Percentiles rank a stretch among this genome's conserved stretches.
Conservation (phyloP, 768 basidiomycete species). For the Kwoniella europaea region DNA sequence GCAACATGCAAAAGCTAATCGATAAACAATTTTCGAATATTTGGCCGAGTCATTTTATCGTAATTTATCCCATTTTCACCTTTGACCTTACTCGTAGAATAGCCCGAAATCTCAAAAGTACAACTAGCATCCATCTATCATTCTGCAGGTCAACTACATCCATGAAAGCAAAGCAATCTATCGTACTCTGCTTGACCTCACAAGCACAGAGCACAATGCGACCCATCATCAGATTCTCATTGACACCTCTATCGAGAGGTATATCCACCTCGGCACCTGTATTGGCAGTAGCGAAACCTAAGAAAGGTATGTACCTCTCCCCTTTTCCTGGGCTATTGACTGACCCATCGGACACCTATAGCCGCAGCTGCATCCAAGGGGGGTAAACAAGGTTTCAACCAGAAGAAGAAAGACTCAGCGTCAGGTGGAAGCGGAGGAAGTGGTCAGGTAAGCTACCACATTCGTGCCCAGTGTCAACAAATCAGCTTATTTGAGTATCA, state of each 20-base stretch:
- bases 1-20: slow-evolving; percentile 3
- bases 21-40: slow-evolving; percentile 20
- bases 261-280: slow-evolving; percentile 31
- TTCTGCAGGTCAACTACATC: too few relatives aligned
- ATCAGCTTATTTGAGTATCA: not conserved
- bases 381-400: slow-evolving; percentile 24
- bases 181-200: not conserved
- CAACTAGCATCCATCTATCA: too few relatives aligned
- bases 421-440: slow-evolving; percentile 25
- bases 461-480: not conserved
- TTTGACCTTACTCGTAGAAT: not conserved
- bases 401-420: slow-evolving; percentile 23
- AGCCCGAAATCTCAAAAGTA: slow-evolving; percentile 2
- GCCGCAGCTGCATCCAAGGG: slow-evolving; percentile 9
- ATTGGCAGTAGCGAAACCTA: slow-evolving; percentile 33
- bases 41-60: slow-evolving; percentile 2
- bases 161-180: too few relatives aligned
- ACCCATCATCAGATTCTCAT: slow-evolving; percentile 24
- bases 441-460: slow-evolving; percentile 12
- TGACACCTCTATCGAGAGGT: slow-evolving; percentile 26
- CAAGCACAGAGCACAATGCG: slow-evolving; percentile 17
- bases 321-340: not conserved
- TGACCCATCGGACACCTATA: not conserved
- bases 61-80: slow-evolving; percentile 31
- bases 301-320: slow-evolving; percentile 22